Evolutionary conservation across 352 stramenopile species (phyloP).

Genomic region (Phytopythium litorale): DNA sequence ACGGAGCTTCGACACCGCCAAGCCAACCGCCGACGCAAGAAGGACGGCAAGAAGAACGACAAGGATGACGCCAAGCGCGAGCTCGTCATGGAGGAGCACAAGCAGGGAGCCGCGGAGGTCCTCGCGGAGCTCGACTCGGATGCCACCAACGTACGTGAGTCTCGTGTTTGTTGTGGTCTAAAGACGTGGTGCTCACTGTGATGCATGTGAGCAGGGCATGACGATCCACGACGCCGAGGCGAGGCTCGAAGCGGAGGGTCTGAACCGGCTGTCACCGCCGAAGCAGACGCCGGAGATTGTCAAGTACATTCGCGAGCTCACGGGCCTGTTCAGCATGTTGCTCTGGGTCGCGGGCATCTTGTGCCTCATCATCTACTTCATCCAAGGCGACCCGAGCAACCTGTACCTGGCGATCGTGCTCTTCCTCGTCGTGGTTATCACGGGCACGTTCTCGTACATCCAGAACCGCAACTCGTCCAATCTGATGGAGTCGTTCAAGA

Average conservation of each 20-base stretch:
- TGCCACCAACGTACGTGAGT: conserved; percentile 15
- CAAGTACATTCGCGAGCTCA: conserved; percentile 74
- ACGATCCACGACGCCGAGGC: conserved; percentile 47
- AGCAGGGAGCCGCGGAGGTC: conserved; percentile 61
- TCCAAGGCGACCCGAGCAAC: conserved; percentile 72
- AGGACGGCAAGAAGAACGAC: conserved; percentile 31
- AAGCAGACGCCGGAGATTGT: conserved; percentile 72
- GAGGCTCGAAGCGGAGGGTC: conserved; percentile 50
- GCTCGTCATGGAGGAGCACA: conserved; percentile 81
- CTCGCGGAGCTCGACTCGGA: conserved; percentile 62
- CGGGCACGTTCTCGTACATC: conserved; percentile 42
- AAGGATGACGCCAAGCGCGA: conserved; percentile 73
- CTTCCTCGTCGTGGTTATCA: conserved; percentile 72
- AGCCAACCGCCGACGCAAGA: conserved; percentile 49
- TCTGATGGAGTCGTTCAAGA: conserved; percentile 51
- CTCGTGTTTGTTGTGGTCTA: background rate
- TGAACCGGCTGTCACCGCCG: conserved; percentile 62
- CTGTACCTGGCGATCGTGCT: conserved; percentile 75
- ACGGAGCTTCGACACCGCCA: conserved; percentile 76
- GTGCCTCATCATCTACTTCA: conserved; percentile 58
- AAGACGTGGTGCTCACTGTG: background rate
- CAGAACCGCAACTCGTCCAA: conserved; percentile 34
- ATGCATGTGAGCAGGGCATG: conserved; percentile 37
- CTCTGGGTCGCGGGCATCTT: conserved; percentile 59
- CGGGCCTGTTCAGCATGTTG: conserved; percentile 66